A percentile compares a stretch with the other conserved stretches of the same genome.
Evolutionary conservation across 2,329 filamentous ascomycete species (phyloP).

Genomic region (Aspergillus cejpii): DNA sequence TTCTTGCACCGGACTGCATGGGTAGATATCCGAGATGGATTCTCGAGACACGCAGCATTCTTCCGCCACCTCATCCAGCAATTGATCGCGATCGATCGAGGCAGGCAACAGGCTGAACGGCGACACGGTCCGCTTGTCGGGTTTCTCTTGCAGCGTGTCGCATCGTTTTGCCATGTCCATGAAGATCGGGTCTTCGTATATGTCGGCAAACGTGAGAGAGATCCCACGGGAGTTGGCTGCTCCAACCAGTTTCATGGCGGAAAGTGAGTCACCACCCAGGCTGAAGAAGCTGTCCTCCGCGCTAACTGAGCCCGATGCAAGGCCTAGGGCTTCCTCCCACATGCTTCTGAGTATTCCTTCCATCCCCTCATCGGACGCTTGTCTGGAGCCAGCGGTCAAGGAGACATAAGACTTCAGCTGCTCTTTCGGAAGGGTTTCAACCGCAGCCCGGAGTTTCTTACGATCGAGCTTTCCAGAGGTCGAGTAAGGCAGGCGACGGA

Average conservation of each 20-base stretch:
- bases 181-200: slow-evolving; percentile 42
- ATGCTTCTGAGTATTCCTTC: slow-evolving; percentile 29
- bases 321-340: slow-evolving; percentile 38
- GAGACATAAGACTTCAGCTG: slow-evolving; percentile 27
- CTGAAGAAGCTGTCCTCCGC: slow-evolving; percentile 44
- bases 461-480: slow-evolving; percentile 42
- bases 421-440: slow-evolving; percentile 31
- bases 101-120: slow-evolving; percentile 28
- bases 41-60: slow-evolving; percentile 28
- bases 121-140: slow-evolving; percentile 8
- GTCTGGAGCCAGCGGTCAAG: slow-evolving; percentile 13
- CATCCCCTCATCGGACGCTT: slow-evolving; percentile 23
- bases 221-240: slow-evolving; percentile 37
- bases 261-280: slow-evolving; percentile 44
- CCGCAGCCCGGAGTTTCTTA: slow-evolving; percentile 33
- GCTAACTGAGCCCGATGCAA: slow-evolving; percentile 35
- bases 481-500: slow-evolving; percentile 38
- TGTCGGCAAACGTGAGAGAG: slow-evolving; percentile 38
- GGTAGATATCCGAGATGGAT: slow-evolving; percentile 37
- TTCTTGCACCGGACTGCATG: slow-evolving; percentile 42
- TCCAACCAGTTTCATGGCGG: slow-evolving; percentile 43
- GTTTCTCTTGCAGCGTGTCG: slow-evolving; percentile 3
- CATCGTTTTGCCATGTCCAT: slow-evolving; percentile 38
- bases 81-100: slow-evolving; percentile 12
- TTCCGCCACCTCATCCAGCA: slow-evolving; percentile 26